These are phyloP conservation scores for Cornus kousa DNA, from an alignment of 148 eudicot genomes.

Conservation along the genomic window DNA sequence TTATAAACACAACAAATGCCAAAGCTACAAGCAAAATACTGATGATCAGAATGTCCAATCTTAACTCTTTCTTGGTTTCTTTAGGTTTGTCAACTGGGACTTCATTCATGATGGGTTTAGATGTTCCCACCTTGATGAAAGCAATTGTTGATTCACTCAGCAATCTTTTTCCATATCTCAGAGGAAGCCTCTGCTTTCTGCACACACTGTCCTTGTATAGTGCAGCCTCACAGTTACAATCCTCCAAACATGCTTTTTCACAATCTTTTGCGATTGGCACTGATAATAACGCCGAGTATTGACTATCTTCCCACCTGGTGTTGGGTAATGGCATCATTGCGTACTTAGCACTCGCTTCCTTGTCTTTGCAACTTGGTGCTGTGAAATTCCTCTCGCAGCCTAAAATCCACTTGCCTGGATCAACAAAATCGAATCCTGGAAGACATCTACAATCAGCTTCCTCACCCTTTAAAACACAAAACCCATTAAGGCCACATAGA, in stretches of 20 bases:
- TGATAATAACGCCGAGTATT: not conserved
- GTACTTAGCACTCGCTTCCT: not conserved
- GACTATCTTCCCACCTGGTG: not conserved
- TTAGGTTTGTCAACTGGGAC: not conserved
- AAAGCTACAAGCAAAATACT: not conserved
- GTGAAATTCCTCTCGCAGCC: not conserved
- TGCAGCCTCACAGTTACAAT: constrained; percentile 14
- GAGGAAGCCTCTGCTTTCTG: constrained; percentile 11
- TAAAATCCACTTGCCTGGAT: too few relatives aligned
- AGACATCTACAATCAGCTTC: not conserved
- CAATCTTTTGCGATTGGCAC: not conserved
- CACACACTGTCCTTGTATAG: not conserved
- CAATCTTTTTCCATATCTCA: constrained; percentile 13
- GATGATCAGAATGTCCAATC: not conserved
- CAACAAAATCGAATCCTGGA: constrained; percentile 4
- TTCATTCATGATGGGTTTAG: not conserved
- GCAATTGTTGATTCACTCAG: not conserved
- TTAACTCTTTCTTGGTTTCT: not conserved
- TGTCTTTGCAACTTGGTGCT: not conserved
- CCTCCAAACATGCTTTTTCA: constrained; percentile 5
- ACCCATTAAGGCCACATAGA: constrained; percentile 12
- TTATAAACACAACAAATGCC: not conserved
- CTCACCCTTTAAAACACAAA: not conserved
- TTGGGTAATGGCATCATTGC: not conserved
- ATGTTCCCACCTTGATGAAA: constrained; percentile 12